Evolutionary conservation across 73 alveolate species (phyloP).

Genomic region (Paramecium pentaurelia): DNA sequence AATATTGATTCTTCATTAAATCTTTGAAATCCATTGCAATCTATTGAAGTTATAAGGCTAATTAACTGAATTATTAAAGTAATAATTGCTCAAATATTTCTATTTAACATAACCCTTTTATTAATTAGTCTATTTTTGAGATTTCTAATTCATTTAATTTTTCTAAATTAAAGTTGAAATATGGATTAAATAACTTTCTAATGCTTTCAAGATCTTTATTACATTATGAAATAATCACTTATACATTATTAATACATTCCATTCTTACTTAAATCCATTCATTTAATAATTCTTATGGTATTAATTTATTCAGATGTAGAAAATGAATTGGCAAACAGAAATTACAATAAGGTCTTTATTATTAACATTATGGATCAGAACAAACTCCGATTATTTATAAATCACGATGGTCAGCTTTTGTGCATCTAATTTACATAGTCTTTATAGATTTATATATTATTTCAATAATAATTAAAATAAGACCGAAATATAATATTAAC

Average conservation of each 20-base stretch:
- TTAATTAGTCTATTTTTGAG: too few relatives aligned
- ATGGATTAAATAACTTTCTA: not conserved
- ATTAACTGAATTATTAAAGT: not conserved
- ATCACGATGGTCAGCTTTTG: not conserved
- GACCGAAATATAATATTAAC: too few relatives aligned
- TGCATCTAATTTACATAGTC: not conserved
- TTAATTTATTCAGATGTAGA: not conserved
- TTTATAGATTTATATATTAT: too few relatives aligned
- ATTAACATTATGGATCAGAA: not conserved
- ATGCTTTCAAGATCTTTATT: not conserved
- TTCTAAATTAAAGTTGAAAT: not conserved
- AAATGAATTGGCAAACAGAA: not conserved
- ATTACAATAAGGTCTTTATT: not conserved
- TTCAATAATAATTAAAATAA: too few relatives aligned
- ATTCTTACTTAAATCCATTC: not conserved
- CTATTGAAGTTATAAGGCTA: not conserved
- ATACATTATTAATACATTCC: not conserved
- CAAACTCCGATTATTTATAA: not conserved
- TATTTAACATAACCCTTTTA: not conserved
- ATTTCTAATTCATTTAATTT: not conserved
- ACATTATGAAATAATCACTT: not conserved
- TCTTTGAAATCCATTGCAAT: not conserved
- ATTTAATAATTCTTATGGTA: not conserved
- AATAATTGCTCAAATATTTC: not conserved
- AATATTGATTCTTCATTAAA: too few relatives aligned